phyloP scores from a whole-genome alignment of 371 early-diverging fungal species.

The Rhizomucor miehei region DNA sequence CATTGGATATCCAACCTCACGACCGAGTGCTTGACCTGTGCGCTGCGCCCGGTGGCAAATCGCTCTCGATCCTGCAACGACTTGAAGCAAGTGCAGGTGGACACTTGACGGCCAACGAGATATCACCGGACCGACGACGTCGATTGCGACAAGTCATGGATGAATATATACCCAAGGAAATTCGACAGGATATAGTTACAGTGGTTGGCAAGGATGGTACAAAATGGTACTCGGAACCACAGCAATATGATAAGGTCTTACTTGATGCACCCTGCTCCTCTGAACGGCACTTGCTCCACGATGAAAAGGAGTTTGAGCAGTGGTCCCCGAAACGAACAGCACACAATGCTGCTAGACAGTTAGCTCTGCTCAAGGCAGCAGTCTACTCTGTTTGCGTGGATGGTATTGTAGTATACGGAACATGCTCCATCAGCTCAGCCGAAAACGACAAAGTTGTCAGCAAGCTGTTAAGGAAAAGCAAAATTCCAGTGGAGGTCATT shows the following conservation, averaged over 20 bases:
- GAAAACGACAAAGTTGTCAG: conserved; percentile 75
- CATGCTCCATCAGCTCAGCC: conserved; percentile 65
- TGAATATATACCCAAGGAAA: conserved; percentile 52
- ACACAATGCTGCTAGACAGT: conserved; percentile 52
- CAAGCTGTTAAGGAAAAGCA: conserved; percentile 39
- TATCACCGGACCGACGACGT: conserved; percentile 50
- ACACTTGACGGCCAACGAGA: conserved; percentile 54
- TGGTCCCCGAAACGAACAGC: conserved; percentile 56
- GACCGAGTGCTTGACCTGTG: conserved; percentile 83
- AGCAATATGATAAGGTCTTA: conserved; percentile 62
- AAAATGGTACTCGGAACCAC: conserved; percentile 38
- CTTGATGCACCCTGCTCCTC: conserved; percentile 84
- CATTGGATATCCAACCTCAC: conserved; percentile 57
- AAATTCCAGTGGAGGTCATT: conserved; percentile 40
- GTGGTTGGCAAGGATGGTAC: conserved; percentile 60
- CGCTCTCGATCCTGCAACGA: conserved; percentile 50
- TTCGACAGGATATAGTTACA: conserved; percentile 32
- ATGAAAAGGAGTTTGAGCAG: conserved; percentile 44
- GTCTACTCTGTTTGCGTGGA: conserved; percentile 55
- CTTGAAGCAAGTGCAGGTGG: conserved; percentile 36
- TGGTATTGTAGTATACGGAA: conserved; percentile 70
- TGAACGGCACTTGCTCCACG: conserved; percentile 65
- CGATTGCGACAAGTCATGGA: conserved; percentile 54
- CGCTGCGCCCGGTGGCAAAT: conserved; percentile 78
- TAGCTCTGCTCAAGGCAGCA: conserved; percentile 56